Percentiles rank a stretch among this genome's conserved stretches.
phyloP scores from a whole-genome alignment of 148 eudicot species.

The Silene uniflora region DNA sequence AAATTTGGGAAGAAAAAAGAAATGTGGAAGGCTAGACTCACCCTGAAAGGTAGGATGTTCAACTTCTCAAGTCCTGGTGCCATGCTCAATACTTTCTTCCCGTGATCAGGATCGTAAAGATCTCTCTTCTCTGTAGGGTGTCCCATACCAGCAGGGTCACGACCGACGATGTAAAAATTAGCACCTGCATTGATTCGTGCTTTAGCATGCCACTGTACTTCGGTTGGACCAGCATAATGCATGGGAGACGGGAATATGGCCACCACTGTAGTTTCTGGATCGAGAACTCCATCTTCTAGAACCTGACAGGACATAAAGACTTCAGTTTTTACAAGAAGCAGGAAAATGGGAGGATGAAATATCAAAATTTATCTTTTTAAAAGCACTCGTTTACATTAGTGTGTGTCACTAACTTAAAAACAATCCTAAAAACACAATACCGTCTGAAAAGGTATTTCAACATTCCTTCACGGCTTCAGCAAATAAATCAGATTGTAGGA shows the following conservation, averaged over 20 bases:
- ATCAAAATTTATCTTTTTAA: neutral
- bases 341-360: neutral
- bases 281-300: slow-evolving; percentile 81
- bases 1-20: neutral
- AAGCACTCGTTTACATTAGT: neutral
- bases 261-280: slow-evolving; percentile 81
- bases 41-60: slow-evolving; percentile 81
- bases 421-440: no score
- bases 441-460: no score
- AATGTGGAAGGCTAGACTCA: slow-evolving; percentile 24
- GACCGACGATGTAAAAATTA: slow-evolving; percentile 84
- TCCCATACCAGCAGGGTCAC: slow-evolving; percentile 92
- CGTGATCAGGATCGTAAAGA: slow-evolving; percentile 86
- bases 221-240: slow-evolving; percentile 95
- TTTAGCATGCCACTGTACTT: slow-evolving; percentile 96
- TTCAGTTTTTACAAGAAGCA: neutral
- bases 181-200: slow-evolving; percentile 91
- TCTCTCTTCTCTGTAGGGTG: slow-evolving; percentile 84
- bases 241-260: slow-evolving; percentile 87
- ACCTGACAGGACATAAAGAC: slow-evolving; percentile 33
- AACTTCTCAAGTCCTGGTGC: slow-evolving; percentile 82
- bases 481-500: no score
- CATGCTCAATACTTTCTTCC: slow-evolving; percentile 87
- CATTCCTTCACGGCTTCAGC: no score
- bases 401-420: neutral